Conservation (phyloP, 495 filamentous ascomycete species). For the Trichoderma reesei region DNA sequence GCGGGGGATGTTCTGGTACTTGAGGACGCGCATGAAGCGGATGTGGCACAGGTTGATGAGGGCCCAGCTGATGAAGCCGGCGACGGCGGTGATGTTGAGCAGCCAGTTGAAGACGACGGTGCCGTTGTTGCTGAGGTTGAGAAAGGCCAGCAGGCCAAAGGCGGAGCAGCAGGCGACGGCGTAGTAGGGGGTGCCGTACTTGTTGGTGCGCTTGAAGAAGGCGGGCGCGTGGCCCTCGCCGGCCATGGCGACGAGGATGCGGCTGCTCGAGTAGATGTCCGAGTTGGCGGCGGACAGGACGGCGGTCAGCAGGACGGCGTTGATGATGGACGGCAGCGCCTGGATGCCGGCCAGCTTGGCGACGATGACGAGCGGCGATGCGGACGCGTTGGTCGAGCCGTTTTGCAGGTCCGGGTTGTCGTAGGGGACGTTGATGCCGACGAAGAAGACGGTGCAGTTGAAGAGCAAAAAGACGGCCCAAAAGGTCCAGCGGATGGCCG, state of each 20-base stretch:
- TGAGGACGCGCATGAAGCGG: conserved; percentile 49
- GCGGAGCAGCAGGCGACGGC: conserved; percentile 32
- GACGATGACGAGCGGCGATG: conserved; percentile 63
- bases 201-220: conserved; percentile 31
- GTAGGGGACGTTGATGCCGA: conserved; percentile 56
- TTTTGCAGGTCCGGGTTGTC: conserved; percentile 40
- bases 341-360: conserved; percentile 53
- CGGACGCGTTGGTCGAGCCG: conserved; percentile 41
- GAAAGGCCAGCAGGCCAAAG: conserved; percentile 44
- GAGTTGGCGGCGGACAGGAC: conserved; percentile 48
- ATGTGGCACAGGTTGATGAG: conserved; percentile 51
- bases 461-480: conserved; percentile 59
- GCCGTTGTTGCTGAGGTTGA: conserved; percentile 40
- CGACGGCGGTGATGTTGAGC: conserved; percentile 53
- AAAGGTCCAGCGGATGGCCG: conserved; percentile 42
- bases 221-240: conserved; percentile 51
- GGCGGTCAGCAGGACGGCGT: conserved; percentile 56
- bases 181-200: conserved; percentile 32
- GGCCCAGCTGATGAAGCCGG: conserved; percentile 59
- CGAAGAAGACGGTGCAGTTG: conserved; percentile 54
- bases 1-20: conserved; percentile 46
- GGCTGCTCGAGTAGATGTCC: conserved; percentile 51
- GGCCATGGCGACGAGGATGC: conserved; percentile 54
- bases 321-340: conserved; percentile 60
- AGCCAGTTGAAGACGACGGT: conserved; percentile 48